Evolutionary conservation across 2,329 filamentous ascomycete genomes (phyloP).

Genomic region (Fusarium sp.): DNA sequence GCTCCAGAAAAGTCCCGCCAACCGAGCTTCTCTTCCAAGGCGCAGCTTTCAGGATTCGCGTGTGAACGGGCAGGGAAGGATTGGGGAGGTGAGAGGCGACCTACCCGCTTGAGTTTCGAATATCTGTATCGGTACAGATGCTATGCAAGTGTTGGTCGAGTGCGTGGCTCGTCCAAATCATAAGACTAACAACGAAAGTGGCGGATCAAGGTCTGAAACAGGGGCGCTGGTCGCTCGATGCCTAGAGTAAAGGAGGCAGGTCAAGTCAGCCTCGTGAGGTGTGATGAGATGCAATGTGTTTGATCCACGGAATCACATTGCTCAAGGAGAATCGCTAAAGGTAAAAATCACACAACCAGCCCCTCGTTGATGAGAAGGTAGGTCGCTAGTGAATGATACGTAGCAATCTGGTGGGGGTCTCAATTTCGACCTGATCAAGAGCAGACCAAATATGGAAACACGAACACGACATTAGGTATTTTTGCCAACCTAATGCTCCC

Average conservation of each 20-base stretch:
- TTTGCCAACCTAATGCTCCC: constrained; percentile 13
- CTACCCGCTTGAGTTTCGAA: constrained; percentile 29
- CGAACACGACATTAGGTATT: constrained; percentile 21
- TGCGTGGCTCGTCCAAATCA: constrained; percentile 22
- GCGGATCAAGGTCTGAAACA: constrained; percentile 30
- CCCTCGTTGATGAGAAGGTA: constrained; percentile 19
- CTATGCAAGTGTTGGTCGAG: constrained; percentile 27
- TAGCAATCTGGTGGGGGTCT: constrained; percentile 35
- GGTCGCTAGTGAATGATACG: constrained; percentile 30
- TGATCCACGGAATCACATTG: constrained; percentile 23
- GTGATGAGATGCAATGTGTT: constrained; percentile 21
- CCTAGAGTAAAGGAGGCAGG: constrained; percentile 18
- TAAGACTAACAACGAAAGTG: constrained; percentile 18
- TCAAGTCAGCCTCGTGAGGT: constrained; percentile 28
- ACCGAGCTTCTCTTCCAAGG: constrained; percentile 30
- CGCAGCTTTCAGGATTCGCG: constrained; percentile 30
- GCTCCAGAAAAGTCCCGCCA: constrained; percentile 36
- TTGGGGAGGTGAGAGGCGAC: constrained; percentile 25
- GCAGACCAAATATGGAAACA: constrained; percentile 17
- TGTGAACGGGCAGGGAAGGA: constrained; percentile 31
- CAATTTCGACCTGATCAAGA: constrained; percentile 32
- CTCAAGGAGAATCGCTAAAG: constrained; percentile 15
- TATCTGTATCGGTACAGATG: constrained; percentile 2
- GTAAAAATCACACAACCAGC: constrained; percentile 16
- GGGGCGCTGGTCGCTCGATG: constrained; percentile 20